Conservation (phyloP, 2,329 filamentous ascomycete species). For the Microascus cirrosus region DNA sequence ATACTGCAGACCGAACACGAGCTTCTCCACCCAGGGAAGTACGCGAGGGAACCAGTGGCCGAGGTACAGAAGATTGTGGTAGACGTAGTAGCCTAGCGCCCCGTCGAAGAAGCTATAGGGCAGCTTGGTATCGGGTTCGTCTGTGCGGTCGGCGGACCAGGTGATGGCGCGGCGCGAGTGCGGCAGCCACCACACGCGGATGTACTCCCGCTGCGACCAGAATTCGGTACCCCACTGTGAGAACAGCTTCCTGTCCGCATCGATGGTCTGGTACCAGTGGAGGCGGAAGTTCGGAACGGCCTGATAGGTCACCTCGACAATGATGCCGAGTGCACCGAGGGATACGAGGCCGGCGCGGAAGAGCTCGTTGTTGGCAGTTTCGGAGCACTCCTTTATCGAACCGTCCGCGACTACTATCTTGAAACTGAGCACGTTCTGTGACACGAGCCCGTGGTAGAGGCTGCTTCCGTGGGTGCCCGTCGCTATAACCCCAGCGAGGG, state of each 20-base stretch:
- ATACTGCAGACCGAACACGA: constrained; percentile 96
- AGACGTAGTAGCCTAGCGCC: constrained; percentile 72
- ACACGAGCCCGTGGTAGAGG: constrained; percentile 71
- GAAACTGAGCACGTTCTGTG: constrained; percentile 62
- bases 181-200: constrained; percentile 95
- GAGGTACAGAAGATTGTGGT: constrained; percentile 80
- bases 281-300: constrained; percentile 75
- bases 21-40: constrained; percentile 85
- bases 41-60: constrained; percentile 68
- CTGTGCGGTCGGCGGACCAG: constrained; percentile 77
- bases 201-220: constrained; percentile 81
- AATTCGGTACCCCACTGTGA: constrained; percentile 60
- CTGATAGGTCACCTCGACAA: constrained; percentile 79
- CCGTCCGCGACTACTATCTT: constrained; percentile 78
- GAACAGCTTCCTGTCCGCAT: constrained; percentile 58
- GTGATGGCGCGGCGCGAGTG: constrained; percentile 81
- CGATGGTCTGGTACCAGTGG: constrained; percentile 72
- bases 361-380: constrained; percentile 59
- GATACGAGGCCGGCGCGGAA: constrained; percentile 84
- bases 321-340: constrained; percentile 80
- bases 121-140: constrained; percentile 46
- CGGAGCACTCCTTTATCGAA: constrained; percentile 57
- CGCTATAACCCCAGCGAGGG: constrained; percentile 80
- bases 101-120: constrained; percentile 71
- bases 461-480: constrained; percentile 92